Percentiles rank a stretch among this genome's conserved stretches.
Evolutionary conservation across 129 eudicot genomes (phyloP).

Genomic region (Oenanthe sinensis): DNA sequence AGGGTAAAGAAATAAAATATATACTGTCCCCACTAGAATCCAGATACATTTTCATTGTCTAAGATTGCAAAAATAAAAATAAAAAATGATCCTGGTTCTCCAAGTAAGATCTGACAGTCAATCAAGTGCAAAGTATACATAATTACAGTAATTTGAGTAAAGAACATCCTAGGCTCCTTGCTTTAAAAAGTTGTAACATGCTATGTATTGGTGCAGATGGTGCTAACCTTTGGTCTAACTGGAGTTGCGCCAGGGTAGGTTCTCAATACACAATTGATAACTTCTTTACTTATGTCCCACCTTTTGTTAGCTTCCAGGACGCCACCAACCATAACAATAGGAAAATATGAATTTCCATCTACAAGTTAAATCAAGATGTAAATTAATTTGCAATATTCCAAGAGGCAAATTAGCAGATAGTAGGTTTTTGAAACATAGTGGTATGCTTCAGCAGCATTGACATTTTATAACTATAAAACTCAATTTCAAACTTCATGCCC

Average conservation of each 20-base stretch:
- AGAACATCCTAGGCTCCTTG: neutral
- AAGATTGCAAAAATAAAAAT: neutral
- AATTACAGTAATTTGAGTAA: neutral
- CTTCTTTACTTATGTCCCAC: constrained; percentile 77
- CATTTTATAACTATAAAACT: neutral
- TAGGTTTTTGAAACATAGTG: neutral
- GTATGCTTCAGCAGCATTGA: neutral
- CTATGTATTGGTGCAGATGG: constrained; percentile 18
- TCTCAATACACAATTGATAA: constrained; percentile 41
- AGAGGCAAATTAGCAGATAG: neutral
- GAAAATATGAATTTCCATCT: constrained; percentile 61
- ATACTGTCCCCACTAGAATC: neutral
- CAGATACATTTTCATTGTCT: neutral
- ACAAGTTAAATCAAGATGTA: constrained; percentile 24
- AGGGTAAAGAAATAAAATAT: neutral
- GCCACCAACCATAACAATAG: constrained; percentile 89
- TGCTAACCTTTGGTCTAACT: constrained; percentile 76
- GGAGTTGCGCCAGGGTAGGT: constrained; percentile 69
- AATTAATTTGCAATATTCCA: neutral
- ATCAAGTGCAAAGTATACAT: neutral
- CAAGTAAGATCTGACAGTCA: neutral
- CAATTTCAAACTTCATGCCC: neutral
- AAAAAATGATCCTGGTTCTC: neutral
- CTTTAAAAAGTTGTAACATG: neutral
- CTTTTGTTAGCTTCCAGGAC: constrained; percentile 60